phyloP scores from a whole-genome alignment of 352 stramenopile genomes.

The Phytophthora constricta region DNA sequence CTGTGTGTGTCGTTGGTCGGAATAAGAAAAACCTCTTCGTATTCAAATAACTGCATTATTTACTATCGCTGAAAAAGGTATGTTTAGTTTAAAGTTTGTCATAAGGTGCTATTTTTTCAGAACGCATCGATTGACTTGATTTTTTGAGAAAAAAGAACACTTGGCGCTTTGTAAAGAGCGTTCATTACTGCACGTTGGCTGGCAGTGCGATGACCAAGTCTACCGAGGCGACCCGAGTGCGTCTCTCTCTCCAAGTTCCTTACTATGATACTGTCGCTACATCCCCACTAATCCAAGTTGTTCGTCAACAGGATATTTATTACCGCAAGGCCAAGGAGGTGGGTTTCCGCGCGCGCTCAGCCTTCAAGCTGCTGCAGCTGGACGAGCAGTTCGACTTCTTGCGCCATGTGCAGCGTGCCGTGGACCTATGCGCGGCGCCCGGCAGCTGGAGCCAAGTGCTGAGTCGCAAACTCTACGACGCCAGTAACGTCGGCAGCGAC shows the following conservation, averaged over 20 bases:
- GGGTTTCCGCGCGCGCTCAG: slow-evolving; percentile 96
- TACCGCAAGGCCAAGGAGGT: slow-evolving; percentile 95
- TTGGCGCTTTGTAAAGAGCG: slow-evolving; percentile 14
- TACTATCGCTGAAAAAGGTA: no score
- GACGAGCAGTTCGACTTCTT: slow-evolving; percentile 98
- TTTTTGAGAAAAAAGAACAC: slow-evolving; percentile 17
- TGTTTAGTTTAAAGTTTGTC: no score
- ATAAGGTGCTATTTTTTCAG: no score
- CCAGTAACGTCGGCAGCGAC: slow-evolving; percentile 31
- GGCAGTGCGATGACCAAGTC: slow-evolving; percentile 56
- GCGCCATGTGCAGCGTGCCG: slow-evolving; percentile 89
- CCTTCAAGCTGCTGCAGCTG: slow-evolving; percentile 99
- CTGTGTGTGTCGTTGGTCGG: slow-evolving; percentile 20
- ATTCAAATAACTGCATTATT: no score
- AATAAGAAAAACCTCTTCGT: slow-evolving; percentile 11
- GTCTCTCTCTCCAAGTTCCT: slow-evolving; percentile 12
- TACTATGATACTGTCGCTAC: background rate
- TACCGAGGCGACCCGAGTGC: slow-evolving; percentile 63
- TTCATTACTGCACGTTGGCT: background rate
- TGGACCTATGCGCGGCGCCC: slow-evolving; percentile 98
- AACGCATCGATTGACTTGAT: slow-evolving; percentile 12
- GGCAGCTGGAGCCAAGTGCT: slow-evolving; percentile 99
- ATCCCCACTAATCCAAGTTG: background rate
- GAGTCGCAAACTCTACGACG: slow-evolving; percentile 86
- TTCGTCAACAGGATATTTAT: slow-evolving; percentile 85